Evolutionary conservation across 2,329 filamentous ascomycete species (phyloP).

Genomic region (Pyricularia pennisetigena): DNA sequence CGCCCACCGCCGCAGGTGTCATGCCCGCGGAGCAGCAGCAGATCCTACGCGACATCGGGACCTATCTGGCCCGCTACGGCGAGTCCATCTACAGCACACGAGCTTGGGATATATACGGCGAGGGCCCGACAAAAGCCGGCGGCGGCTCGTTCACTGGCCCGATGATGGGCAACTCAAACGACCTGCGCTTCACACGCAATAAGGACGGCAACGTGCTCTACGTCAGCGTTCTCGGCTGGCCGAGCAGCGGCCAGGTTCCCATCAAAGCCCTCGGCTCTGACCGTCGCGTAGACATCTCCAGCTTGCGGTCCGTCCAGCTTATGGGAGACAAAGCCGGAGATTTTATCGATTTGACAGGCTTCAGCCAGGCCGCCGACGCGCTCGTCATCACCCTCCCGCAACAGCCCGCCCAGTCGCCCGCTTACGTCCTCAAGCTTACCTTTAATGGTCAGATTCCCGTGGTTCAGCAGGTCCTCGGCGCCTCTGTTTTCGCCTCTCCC

Average conservation of each 20-base stretch:
- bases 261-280: neutral
- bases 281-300: neutral
- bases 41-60: constrained; percentile 38
- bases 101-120: constrained; percentile 33
- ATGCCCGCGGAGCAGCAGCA: constrained; percentile 37
- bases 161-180: constrained; percentile 6
- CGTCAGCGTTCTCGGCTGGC: constrained; percentile 4
- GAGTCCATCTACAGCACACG: constrained; percentile 49
- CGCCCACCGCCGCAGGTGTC: constrained; percentile 41
- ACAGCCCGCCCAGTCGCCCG: neutral
- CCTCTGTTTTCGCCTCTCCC: neutral
- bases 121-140: constrained; percentile 4
- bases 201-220: neutral
- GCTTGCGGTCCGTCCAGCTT: neutral
- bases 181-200: constrained; percentile 33
- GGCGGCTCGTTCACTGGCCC: constrained; percentile 4
- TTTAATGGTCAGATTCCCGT: neutral
- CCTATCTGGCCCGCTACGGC: constrained; percentile 40
- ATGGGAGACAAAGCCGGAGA: neutral
- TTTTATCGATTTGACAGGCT: neutral
- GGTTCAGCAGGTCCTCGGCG: neutral
- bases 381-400: neutral
- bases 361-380: neutral
- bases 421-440: constrained; percentile 3
- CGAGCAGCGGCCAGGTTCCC: neutral